These are phyloP conservation scores for Sphaceloma murrayae DNA, from an alignment of 2,329 filamentous ascomycete genomes.

Conservation along the genomic window DNA sequence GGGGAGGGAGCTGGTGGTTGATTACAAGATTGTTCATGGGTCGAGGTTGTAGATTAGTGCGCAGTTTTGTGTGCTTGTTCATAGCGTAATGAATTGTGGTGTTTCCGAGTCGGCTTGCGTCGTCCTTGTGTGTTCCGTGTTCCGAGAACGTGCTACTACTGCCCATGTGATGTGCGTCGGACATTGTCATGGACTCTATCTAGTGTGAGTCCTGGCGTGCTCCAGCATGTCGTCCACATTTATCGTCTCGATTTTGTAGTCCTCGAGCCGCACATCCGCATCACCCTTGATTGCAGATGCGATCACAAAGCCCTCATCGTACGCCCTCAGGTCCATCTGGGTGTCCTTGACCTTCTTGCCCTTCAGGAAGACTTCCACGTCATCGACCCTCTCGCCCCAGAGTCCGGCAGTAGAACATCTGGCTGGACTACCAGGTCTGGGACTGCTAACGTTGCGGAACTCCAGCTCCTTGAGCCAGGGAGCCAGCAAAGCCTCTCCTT, in stretches of 20 bases:
- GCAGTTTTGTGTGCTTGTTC: not conserved
- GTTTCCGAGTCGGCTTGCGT: not conserved
- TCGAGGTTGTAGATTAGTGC: constrained; percentile 47
- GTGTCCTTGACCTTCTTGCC: constrained; percentile 42
- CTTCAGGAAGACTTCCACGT: constrained; percentile 43
- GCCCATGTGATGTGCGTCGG: not conserved
- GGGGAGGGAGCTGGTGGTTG: constrained; percentile 88
- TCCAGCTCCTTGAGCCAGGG: constrained; percentile 62
- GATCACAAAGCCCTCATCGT: constrained; percentile 50
- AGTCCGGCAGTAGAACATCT: constrained; percentile 36
- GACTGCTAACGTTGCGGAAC: constrained; percentile 54
- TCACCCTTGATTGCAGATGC: constrained; percentile 42
- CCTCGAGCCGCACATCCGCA: constrained; percentile 19
- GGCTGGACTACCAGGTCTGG: constrained; percentile 35
- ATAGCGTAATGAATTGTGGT: not conserved
- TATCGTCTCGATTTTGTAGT: constrained; percentile 5
- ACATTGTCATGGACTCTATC: not conserved
- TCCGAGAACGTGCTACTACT: not conserved
- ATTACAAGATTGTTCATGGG: constrained; percentile 96
- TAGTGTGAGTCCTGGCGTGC: constrained; percentile 6
- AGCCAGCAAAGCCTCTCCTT: constrained; percentile 66
- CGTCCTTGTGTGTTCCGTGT: not conserved
- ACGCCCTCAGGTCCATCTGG: constrained; percentile 48
- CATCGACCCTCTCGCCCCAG: constrained; percentile 40
- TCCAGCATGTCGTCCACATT: constrained; percentile 16